phyloP scores from a whole-genome alignment of 208 protist species.

The Acanthamoeba royreba region DNA sequence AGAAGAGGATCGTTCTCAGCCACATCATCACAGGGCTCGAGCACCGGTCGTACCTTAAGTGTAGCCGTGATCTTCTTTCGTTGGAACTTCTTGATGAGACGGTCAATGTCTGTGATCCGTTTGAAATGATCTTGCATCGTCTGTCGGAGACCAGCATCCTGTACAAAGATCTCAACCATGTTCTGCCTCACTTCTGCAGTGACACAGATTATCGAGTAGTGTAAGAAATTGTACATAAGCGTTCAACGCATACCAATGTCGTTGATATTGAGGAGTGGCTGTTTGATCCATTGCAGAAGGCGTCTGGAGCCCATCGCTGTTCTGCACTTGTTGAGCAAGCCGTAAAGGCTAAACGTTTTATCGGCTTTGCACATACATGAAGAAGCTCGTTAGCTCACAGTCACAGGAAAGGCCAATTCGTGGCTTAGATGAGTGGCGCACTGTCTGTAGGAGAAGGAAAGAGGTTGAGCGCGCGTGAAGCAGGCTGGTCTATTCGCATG shows the following conservation, averaged over 20 bases:
- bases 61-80: conserved; percentile 45
- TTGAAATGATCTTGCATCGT: conserved; percentile 84
- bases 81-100: conserved; percentile 89
- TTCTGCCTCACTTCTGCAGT: conserved; percentile 82
- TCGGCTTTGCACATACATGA: not conserved
- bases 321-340: conserved; percentile 92
- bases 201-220: not conserved
- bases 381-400: not conserved
- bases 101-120: conserved; percentile 91
- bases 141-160: conserved; percentile 86
- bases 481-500: conserved; percentile 41
- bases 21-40: no score
- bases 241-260: conserved; percentile 82
- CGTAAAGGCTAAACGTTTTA: conserved; percentile 81
- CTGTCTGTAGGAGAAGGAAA: conserved; percentile 16
- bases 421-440: not conserved
- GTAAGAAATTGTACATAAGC: not conserved
- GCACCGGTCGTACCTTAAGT: not conserved
- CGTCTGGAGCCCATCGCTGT: conserved; percentile 94
- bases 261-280: conserved; percentile 90
- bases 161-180: conserved; percentile 91
- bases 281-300: conserved; percentile 95
- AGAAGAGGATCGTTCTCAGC: not conserved
- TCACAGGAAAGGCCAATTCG: not conserved
- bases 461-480: conserved; percentile 32